Evolutionary conservation across 1,284 basidiomycete genomes (phyloP).

Genomic region (Sporisorium graminicola): DNA sequence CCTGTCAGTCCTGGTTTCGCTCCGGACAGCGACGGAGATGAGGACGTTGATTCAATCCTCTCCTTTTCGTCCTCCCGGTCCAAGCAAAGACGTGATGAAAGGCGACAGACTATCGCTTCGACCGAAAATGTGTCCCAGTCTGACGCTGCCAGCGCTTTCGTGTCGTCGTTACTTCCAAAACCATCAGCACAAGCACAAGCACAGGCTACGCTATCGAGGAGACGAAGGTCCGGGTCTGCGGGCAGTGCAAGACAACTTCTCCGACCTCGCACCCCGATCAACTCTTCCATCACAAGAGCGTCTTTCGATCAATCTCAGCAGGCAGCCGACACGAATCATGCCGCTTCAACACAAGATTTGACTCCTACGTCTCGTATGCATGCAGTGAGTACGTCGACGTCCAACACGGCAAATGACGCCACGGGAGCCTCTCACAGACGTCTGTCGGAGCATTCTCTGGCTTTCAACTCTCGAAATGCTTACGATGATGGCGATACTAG

Average conservation of each 20-base stretch:
- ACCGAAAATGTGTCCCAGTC: slow-evolving; percentile 1
- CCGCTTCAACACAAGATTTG: neutral
- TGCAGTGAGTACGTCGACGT: neutral
- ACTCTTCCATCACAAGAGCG: slow-evolving; percentile 1
- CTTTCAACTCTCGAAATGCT: neutral
- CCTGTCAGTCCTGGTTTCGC: slow-evolving; percentile 38
- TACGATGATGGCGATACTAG: slow-evolving; percentile 8
- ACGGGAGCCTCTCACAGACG: neutral
- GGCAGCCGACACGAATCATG: neutral
- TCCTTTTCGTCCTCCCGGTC: slow-evolving; percentile 43
- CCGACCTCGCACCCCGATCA: slow-evolving; percentile 31
- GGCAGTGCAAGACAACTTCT: slow-evolving; percentile 37
- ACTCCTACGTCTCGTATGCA: neutral
- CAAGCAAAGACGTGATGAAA: slow-evolving; percentile 35
- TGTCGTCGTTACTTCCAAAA: slow-evolving; percentile 14
- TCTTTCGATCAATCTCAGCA: neutral
- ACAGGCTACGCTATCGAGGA: slow-evolving; percentile 19
- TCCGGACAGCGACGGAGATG: slow-evolving; percentile 46
- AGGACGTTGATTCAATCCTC: slow-evolving; percentile 26
- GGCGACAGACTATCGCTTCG: slow-evolving; percentile 21
- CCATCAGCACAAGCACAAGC: slow-evolving; percentile 27
- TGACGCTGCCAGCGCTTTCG: neutral
- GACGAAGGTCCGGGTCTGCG: slow-evolving; percentile 26
- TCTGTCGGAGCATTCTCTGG: neutral
- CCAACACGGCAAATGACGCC: neutral